Conservation (phyloP, 192 early-diverging fungal species). For the Geranomyces variabilis region DNA sequence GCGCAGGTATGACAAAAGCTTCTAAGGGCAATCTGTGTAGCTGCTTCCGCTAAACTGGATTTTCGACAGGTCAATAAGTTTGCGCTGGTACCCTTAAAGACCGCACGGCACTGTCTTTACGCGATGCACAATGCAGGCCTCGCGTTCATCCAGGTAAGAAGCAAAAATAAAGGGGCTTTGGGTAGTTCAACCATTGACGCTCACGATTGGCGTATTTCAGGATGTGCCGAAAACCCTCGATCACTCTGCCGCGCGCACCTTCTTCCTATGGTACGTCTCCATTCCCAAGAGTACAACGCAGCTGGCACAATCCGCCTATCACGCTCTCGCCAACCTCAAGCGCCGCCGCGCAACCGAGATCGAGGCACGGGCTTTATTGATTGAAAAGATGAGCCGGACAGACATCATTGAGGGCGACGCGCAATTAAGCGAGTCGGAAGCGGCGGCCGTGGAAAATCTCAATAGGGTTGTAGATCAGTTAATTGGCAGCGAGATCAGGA, state of each 20-base stretch:
- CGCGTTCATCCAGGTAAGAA: constrained; percentile 51
- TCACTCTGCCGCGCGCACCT: constrained; percentile 48
- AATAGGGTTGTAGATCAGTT: constrained; percentile 34
- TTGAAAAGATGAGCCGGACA: constrained; percentile 48
- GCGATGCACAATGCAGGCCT: constrained; percentile 39
- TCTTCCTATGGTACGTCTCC: constrained; percentile 50
- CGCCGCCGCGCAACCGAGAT: constrained; percentile 41
- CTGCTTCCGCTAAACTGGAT: too few relatives aligned
- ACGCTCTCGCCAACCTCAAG: constrained; percentile 43
- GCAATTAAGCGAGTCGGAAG: constrained; percentile 42
- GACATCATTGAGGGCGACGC: constrained; percentile 43
- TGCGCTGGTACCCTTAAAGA: constrained; percentile 47
- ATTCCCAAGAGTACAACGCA: constrained; percentile 35
- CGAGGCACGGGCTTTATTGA: constrained; percentile 26
- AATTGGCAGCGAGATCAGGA: constrained; percentile 28
- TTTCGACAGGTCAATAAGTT: constrained; percentile 44
- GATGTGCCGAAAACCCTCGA: constrained; percentile 55
- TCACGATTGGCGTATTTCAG: constrained; percentile 20
- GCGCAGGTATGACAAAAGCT: constrained; percentile 37
- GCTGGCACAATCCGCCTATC: constrained; percentile 42
- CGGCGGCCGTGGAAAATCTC: constrained; percentile 26
- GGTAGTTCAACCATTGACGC: neutral
- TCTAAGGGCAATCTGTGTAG: neutral
- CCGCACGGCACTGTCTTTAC: constrained; percentile 45
- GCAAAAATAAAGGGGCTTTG: neutral